A percentile compares a stretch with the other conserved stretches of the same genome.
Conservation (phyloP, 805 yeast genomes). For the Cyberlindnera veronae region DNA sequence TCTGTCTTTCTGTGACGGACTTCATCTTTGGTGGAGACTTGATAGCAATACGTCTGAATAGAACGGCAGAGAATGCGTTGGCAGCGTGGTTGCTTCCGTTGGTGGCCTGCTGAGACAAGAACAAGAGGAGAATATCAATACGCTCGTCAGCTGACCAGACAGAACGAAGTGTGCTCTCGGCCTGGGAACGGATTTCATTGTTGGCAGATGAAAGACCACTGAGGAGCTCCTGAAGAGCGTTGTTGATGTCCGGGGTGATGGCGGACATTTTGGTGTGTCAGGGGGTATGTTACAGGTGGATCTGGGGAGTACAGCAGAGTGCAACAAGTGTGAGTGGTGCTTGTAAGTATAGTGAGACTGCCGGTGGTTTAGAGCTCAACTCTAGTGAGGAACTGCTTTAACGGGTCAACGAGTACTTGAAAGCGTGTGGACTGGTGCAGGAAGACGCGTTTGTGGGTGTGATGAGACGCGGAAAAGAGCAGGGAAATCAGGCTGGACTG, state of each 20-base stretch:
- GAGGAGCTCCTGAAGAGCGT: slow-evolving; percentile 52
- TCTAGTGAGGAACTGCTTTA: no score
- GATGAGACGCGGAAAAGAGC: no score
- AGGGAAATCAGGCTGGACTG: no score
- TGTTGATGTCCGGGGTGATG: slow-evolving; percentile 59
- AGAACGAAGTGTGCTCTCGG: slow-evolving; percentile 67
- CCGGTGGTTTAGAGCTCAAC: no score
- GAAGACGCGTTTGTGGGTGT: no score
- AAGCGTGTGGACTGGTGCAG: no score
- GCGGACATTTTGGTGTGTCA: slow-evolving; percentile 33
- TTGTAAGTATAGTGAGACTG: no score
- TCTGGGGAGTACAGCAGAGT: no score
- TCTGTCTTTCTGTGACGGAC: slow-evolving; percentile 69
- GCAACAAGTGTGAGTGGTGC: no score
- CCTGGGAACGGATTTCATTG: slow-evolving; percentile 67
- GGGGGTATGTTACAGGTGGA: no score
- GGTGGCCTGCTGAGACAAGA: slow-evolving; percentile 77
- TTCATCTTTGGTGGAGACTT: slow-evolving; percentile 68
- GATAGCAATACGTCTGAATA: slow-evolving; percentile 83
- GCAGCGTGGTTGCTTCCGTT: slow-evolving; percentile 56
- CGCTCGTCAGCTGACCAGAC: slow-evolving; percentile 73
- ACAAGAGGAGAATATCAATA: slow-evolving; percentile 68
- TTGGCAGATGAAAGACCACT: slow-evolving; percentile 75
- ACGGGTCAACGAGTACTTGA: no score
- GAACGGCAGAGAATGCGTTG: slow-evolving; percentile 76